phyloP scores from a whole-genome alignment of 2,329 filamentous ascomycete species.

The Onygenales sp. region DNA sequence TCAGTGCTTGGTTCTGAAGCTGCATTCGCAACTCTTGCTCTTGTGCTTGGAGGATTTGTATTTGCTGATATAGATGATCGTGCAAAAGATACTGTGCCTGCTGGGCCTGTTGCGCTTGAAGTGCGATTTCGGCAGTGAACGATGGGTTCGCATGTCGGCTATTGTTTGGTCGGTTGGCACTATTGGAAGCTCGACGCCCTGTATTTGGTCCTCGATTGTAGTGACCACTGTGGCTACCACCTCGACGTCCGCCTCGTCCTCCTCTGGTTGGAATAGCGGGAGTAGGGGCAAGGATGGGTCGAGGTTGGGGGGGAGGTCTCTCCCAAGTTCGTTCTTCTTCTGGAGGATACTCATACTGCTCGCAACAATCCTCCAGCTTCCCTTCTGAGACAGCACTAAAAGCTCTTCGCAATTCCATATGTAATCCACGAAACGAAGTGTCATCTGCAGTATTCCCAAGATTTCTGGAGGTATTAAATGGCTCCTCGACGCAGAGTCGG shows the following conservation, averaged over 20 bases:
- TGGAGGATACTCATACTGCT: slow-evolving; percentile 78
- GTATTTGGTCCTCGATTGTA: slow-evolving; percentile 39
- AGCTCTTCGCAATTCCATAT: slow-evolving; percentile 78
- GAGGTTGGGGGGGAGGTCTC: slow-evolving; percentile 47
- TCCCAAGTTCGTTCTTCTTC: slow-evolving; percentile 59
- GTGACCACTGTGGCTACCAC: slow-evolving; percentile 40
- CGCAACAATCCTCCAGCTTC: slow-evolving; percentile 74
- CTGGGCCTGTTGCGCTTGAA: slow-evolving; percentile 26
- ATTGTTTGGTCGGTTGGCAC: slow-evolving; percentile 35
- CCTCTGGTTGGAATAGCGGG: slow-evolving; percentile 36
- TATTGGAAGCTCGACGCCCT: slow-evolving; percentile 47
- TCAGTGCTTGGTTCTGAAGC: slow-evolving; percentile 36
- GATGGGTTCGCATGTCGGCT: slow-evolving; percentile 31
- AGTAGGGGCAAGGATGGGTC: slow-evolving; percentile 40
- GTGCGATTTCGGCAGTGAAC: slow-evolving; percentile 21
- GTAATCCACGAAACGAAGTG: slow-evolving; percentile 83
- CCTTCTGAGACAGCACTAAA: slow-evolving; percentile 72
- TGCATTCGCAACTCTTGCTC: slow-evolving; percentile 41
- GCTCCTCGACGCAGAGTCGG: slow-evolving; percentile 87
- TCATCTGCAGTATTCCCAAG: slow-evolving; percentile 94
- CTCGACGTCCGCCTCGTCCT: slow-evolving; percentile 39
- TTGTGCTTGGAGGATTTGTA: slow-evolving; percentile 41
- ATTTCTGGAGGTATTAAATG: slow-evolving; percentile 83
- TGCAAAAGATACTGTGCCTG: slow-evolving; percentile 40
- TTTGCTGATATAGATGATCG: slow-evolving; percentile 41